Conservation (phyloP, 2,329 filamentous ascomycete genomes). For the Fusarium phyllophilum region DNA sequence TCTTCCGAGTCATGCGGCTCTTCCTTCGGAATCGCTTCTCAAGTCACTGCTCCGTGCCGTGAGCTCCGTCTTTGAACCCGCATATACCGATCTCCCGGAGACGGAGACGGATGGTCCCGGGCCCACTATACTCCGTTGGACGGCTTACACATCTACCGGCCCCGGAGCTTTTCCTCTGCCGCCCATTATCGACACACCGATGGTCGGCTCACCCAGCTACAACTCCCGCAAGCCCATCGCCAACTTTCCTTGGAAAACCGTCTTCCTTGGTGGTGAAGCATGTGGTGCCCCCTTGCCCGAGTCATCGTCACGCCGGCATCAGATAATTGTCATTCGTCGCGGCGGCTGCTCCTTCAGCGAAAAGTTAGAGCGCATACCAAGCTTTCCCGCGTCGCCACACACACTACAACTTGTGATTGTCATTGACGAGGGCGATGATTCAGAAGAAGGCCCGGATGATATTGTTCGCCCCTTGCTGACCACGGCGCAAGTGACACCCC, state of each 20-base stretch:
- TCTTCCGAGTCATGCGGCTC: slow-evolving; percentile 11
- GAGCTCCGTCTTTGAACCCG: slow-evolving; percentile 55
- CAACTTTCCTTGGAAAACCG: slow-evolving; percentile 72
- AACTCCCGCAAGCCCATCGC: slow-evolving; percentile 49
- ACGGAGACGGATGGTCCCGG: slow-evolving; percentile 44
- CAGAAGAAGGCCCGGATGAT: slow-evolving; percentile 42
- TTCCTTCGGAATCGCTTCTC: slow-evolving; percentile 55
- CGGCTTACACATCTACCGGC: slow-evolving; percentile 64
- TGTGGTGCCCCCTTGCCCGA: slow-evolving; percentile 70
- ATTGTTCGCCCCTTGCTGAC: slow-evolving; percentile 76
- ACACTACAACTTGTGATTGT: slow-evolving; percentile 85
- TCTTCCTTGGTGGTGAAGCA: slow-evolving; percentile 77
- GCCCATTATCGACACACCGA: slow-evolving; percentile 67
- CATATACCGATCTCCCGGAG: slow-evolving; percentile 46
- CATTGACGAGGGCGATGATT: slow-evolving; percentile 64
- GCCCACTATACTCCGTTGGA: slow-evolving; percentile 58
- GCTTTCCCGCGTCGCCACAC: slow-evolving; percentile 68
- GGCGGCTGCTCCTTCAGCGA: slow-evolving; percentile 86
- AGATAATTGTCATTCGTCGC: slow-evolving; percentile 83
- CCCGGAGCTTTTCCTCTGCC: slow-evolving; percentile 76
- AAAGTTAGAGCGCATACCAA: slow-evolving; percentile 87
- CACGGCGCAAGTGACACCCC: slow-evolving; percentile 74
- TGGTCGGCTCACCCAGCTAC: slow-evolving; percentile 55
- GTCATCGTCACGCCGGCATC: slow-evolving; percentile 65
- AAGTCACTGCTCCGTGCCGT: slow-evolving; percentile 59